Base-by-base conservation (phyloP, 805 yeast species). In the Ogataea trehaloabstinens region DNA sequence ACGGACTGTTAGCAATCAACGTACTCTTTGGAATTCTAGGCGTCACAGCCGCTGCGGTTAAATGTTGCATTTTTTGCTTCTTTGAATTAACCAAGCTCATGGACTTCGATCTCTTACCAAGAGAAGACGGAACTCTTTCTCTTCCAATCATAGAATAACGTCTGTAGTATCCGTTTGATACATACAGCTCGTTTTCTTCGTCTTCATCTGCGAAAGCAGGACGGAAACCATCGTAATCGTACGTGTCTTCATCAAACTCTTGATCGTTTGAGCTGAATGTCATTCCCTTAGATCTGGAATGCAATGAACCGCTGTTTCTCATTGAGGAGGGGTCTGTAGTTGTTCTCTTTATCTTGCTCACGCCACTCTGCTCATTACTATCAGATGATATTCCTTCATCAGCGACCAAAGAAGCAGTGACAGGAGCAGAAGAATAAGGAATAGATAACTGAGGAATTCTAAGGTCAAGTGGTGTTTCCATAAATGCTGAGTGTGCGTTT, bases 31-130 rank as follows among this genome's bases (percentile, higher is more conserved):
- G 82, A 8, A 83, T 75, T 53, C 91, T 70, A 41, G 93, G 93
- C 24, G 91, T 86, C 19, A 87, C 88, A 10, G 89, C 89, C 17
- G 91, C 91, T 15, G 87, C 87, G 11, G 91, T 83, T 31, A 82
- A 56, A 16, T 67, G 68, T 20, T 46, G 49, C n/a, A 56, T 49
- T 35, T 61, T 65, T 32, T 71, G 63, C 56, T 73, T 75, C 58
- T 80, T 79, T 44, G 68, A 63, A 33, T 73, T 67, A 39, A 79
- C 61, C 50, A 74, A 78, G 25, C 82, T 75, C 78, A 77, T 70
- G 12, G 85, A 80, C 56, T 80, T 80, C 11, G 86, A 79, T 50
- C 87, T 67, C 55, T 80, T 76, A 40, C 62, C 60, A 30, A 61
- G 45, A 4, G 63, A 68, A 55, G 59, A 69, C 46, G 48, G 72